phyloP scores from a whole-genome alignment of 805 yeast genomes.

The Pichia nanzhaoensis region DNA sequence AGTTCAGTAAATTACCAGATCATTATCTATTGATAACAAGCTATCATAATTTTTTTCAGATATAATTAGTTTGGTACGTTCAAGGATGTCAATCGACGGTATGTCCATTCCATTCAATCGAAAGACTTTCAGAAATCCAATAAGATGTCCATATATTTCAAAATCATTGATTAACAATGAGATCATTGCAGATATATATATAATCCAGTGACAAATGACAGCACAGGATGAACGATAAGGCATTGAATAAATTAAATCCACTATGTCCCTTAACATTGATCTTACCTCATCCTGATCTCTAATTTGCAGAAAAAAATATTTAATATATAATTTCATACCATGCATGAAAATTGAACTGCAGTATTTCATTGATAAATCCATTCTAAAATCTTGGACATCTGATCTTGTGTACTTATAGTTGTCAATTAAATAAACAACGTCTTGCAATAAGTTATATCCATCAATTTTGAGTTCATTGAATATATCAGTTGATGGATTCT shows the following conservation, averaged over 20 bases:
- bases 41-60: not conserved
- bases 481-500: not conserved
- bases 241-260: slow-evolving; percentile 10
- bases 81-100: slow-evolving; percentile 6
- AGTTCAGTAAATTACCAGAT: slow-evolving; percentile 4
- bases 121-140: slow-evolving; percentile 2
- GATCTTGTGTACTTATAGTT: slow-evolving; percentile 3
- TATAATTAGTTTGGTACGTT: slow-evolving; percentile 1
- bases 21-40: slow-evolving; percentile 4
- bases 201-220: slow-evolving; percentile 8
- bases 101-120: slow-evolving; percentile 11
- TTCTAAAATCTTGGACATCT: slow-evolving; percentile 5
- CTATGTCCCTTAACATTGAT: slow-evolving; percentile 4
- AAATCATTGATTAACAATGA: slow-evolving; percentile 6
- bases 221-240: slow-evolving; percentile 13
- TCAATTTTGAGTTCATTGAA: not conserved
- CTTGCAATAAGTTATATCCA: slow-evolving; percentile 3
- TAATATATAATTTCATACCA: slow-evolving; percentile 8
- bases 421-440: not conserved
- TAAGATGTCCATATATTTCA: slow-evolving; percentile 7
- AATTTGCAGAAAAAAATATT: slow-evolving; percentile 7
- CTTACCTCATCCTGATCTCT: not conserved
- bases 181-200: slow-evolving; percentile 6
- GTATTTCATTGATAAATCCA: slow-evolving; percentile 12
- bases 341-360: slow-evolving; percentile 6